Evolutionary conservation across 73 alveolate genomes (phyloP).

Genomic region (Vitrella brassicaformis): DNA sequence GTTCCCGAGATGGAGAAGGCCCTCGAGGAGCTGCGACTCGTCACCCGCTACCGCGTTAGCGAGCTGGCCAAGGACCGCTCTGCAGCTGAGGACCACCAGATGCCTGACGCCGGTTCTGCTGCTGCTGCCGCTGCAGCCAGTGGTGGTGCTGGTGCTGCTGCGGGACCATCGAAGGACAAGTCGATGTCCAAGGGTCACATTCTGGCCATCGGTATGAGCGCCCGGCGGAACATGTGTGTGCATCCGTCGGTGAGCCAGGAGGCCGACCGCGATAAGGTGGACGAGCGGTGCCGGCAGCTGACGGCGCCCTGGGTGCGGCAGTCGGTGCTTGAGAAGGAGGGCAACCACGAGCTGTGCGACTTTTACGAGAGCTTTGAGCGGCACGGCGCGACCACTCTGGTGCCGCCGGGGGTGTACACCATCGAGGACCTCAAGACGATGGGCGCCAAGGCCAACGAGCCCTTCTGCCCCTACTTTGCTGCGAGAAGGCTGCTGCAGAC

Average conservation of each 20-base stretch:
- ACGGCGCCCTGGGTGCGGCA: conserved; percentile 72
- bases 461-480: conserved; percentile 57
- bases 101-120: not conserved
- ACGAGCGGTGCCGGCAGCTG: conserved; percentile 54
- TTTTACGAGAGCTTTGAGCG: conserved; percentile 42
- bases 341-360: conserved; percentile 28
- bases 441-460: conserved; percentile 34
- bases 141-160: not conserved
- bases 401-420: conserved; percentile 53
- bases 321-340: conserved; percentile 7
- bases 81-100: conserved; percentile 1
- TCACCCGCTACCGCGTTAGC: conserved; percentile 40
- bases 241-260: conserved; percentile 56
- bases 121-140: not conserved
- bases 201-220: conserved; percentile 7
- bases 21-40: conserved; percentile 45
- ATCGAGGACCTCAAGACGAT: conserved; percentile 53
- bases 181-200: not conserved
- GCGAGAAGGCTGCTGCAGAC: conserved; percentile 56
- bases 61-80: conserved; percentile 30
- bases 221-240: conserved; percentile 52
- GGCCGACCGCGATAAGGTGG: conserved; percentile 59
- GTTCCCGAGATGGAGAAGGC: conserved; percentile 73
- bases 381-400: not conserved
- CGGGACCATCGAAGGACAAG: not conserved